phyloP scores from a whole-genome alignment of 2,329 filamentous ascomycete species.

The Dactylellina parvicollis region DNA sequence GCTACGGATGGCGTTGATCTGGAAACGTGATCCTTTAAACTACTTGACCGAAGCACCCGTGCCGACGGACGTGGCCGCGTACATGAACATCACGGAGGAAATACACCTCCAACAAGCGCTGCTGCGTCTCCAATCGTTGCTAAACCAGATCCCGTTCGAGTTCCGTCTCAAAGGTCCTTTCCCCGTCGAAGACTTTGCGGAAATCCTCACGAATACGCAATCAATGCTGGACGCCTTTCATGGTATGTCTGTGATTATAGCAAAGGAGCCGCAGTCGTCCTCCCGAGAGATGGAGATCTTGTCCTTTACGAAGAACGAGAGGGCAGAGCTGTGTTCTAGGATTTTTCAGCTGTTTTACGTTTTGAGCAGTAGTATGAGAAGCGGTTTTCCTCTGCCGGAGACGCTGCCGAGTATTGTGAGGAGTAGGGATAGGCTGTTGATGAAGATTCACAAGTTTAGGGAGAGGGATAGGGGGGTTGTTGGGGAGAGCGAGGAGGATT shows the following conservation, averaged over 20 bases:
- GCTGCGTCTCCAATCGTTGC: conserved; percentile 61
- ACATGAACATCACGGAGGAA: conserved; percentile 89
- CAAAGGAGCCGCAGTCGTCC: conserved; percentile 78
- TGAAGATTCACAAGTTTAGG: conserved; percentile 87
- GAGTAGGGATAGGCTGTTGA: conserved; percentile 81
- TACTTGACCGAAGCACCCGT: conserved; percentile 68
- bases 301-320: conserved; percentile 79
- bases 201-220: conserved; percentile 80
- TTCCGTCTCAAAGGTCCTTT: conserved; percentile 91
- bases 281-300: conserved; percentile 84
- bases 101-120: conserved; percentile 74
- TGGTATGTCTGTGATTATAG: conserved; percentile 91
- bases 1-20: conserved; percentile 93
- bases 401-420: conserved; percentile 84
- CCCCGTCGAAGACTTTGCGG: conserved; percentile 75
- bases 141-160: conserved; percentile 81
- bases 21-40: conserved; percentile 90
- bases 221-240: conserved; percentile 93
- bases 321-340: conserved; percentile 81
- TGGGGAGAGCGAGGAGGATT: conserved; percentile 71
- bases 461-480: conserved; percentile 67
- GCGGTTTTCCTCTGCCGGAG: conserved; percentile 92
- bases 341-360: conserved; percentile 90
- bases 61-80: conserved; percentile 64
- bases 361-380: conserved; percentile 88